These are phyloP conservation scores for Lasiodiplodia theobromae DNA, from an alignment of 2,329 filamentous ascomycete species.

Conservation along the genomic window DNA sequence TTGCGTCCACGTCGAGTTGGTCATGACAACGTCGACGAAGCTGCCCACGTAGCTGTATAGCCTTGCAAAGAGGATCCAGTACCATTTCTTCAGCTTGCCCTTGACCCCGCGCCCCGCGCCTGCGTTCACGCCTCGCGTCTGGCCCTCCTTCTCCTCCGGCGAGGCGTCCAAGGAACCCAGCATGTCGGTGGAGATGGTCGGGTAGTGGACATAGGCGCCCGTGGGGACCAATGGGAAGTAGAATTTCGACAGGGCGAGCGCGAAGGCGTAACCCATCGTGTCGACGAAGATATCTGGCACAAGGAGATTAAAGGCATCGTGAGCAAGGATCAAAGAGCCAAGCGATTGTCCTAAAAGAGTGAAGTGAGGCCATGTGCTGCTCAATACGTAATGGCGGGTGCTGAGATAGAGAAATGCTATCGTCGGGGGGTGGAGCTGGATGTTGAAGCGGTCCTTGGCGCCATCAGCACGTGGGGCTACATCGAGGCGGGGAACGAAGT, in stretches of 20 bases:
- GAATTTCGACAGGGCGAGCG: conserved; percentile 80
- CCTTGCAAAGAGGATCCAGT: conserved; percentile 86
- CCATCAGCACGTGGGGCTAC: conserved; percentile 7
- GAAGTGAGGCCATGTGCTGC: conserved; percentile 88
- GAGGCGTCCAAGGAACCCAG: conserved; percentile 75
- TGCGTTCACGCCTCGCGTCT: conserved; percentile 73
- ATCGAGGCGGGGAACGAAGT: conserved; percentile 33
- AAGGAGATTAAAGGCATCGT: conserved; percentile 90
- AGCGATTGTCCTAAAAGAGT: conserved; percentile 94
- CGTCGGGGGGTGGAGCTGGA: conserved; percentile 81
- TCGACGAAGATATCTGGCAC: conserved; percentile 95
- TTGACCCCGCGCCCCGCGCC: conserved; percentile 77
- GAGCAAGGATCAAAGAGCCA: conserved; percentile 84
- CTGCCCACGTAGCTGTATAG: conserved; percentile 85
- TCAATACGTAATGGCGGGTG: conserved; percentile 83
- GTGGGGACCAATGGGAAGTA: conserved; percentile 84
- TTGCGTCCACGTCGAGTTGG: conserved; percentile 95
- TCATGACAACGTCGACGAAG: conserved; percentile 92
- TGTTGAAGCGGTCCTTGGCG: conserved; percentile 78
- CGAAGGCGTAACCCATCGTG: conserved; percentile 97
- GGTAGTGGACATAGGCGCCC: conserved; percentile 95
- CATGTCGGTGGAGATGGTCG: conserved; percentile 98
- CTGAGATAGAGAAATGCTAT: conserved; percentile 90
- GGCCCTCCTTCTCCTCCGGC: conserved; percentile 37
- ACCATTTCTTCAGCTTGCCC: conserved; percentile 75